Evolutionary conservation across 2,329 filamentous ascomycete genomes (phyloP).

Genomic region (Fusarium sp.): DNA sequence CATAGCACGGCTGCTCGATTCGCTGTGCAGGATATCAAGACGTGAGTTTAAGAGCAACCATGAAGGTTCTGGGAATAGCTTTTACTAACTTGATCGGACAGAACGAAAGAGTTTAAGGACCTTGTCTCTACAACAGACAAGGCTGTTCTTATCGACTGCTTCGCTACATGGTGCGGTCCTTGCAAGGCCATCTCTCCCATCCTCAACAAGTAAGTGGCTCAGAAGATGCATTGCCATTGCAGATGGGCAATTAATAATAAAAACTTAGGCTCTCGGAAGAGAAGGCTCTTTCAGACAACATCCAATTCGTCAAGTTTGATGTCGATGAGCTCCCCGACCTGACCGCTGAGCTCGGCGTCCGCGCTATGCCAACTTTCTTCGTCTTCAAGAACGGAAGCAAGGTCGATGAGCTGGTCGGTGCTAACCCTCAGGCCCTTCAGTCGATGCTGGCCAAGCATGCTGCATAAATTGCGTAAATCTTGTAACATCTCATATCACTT

Average conservation of each 20-base stretch:
- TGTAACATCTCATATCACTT: not conserved
- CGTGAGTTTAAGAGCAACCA: constrained; percentile 43
- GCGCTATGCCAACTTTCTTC: constrained; percentile 93
- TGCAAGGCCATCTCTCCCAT: constrained; percentile 90
- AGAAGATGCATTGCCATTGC: not conserved
- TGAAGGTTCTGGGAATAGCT: not conserved
- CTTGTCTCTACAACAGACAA: constrained; percentile 63
- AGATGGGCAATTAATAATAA: not conserved
- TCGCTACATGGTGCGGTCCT: constrained; percentile 83
- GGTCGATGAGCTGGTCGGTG: constrained; percentile 79
- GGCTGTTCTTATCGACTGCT: constrained; percentile 77
- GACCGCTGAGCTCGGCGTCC: constrained; percentile 79
- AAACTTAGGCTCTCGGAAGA: constrained; percentile 40
- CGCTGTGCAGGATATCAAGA: constrained; percentile 57
- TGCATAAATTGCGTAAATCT: not conserved
- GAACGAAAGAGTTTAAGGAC: constrained; percentile 67
- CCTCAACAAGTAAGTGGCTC: constrained; percentile 54
- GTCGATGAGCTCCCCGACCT: constrained; percentile 84
- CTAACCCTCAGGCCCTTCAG: constrained; percentile 67
- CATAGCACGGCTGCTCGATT: constrained; percentile 54
- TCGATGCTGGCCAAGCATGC: constrained; percentile 31
- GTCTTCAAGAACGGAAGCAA: constrained; percentile 84
- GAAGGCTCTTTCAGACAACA: constrained; percentile 63
- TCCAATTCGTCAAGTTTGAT: constrained; percentile 89
- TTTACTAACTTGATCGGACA: constrained; percentile 47